Percentiles rank a stretch among this genome's conserved stretches.
Conservation (phyloP, 345 rosid genomes). For the Camelina hispida region DNA sequence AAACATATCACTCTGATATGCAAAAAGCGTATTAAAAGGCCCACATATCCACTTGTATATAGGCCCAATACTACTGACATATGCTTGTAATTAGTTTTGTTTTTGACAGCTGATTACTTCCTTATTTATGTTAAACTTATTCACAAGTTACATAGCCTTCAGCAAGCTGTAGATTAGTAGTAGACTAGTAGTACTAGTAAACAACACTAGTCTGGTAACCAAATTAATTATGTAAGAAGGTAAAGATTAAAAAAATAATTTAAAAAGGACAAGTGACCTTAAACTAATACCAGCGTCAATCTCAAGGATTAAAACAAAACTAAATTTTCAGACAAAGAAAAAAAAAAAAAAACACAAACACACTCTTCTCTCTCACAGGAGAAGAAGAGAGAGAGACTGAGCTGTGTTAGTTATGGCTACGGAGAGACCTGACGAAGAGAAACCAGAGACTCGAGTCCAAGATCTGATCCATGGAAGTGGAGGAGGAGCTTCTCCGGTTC, state of each 20-base stretch:
- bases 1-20: not conserved
- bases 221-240: not conserved
- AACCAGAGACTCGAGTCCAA: conserved; percentile 39
- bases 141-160: not conserved
- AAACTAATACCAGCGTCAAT: conserved; percentile 37
- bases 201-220: too few relatives aligned
- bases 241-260: conserved; percentile 6
- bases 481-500: conserved; percentile 43
- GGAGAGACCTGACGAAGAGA: conserved; percentile 45
- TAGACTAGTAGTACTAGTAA: too few relatives aligned
- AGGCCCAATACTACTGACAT: not conserved
- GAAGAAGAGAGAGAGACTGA: conserved; percentile 6
- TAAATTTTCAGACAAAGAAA: conserved; percentile 28
- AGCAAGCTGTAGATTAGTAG: not conserved
- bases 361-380: conserved; percentile 13
- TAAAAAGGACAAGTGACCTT: conserved; percentile 18
- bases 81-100: not conserved
- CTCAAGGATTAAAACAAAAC: conserved; percentile 38
- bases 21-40: not conserved
- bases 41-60: not conserved
- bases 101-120: not conserved
- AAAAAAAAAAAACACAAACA: conserved; percentile 9
- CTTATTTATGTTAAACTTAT: not conserved
- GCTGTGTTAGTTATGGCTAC: conserved; percentile 34
- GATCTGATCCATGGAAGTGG: conserved; percentile 45